phyloP scores from a whole-genome alignment of 306 rosid genomes.

The Senna tora region DNA sequence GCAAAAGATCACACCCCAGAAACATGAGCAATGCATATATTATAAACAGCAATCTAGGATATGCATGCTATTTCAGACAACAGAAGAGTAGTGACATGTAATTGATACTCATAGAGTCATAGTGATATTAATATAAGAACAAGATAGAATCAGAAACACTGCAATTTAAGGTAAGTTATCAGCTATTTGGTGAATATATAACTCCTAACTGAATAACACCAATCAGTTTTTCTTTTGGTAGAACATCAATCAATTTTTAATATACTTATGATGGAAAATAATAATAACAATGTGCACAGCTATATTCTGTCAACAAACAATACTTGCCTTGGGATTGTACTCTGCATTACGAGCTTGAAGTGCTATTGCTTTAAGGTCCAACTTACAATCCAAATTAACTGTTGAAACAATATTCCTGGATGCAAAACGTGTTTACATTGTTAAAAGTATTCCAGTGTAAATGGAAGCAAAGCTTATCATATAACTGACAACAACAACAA shows the following conservation, averaged over 20 bases:
- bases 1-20: slow-evolving; percentile 36
- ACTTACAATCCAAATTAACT: slow-evolving; percentile 88
- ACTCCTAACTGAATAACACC: not conserved
- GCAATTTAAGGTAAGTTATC: not conserved
- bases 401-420: slow-evolving; percentile 91
- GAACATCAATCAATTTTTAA: not conserved
- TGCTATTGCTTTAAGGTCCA: slow-evolving; percentile 92
- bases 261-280: not conserved
- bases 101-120: not conserved
- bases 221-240: not conserved
- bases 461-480: slow-evolving; percentile 10
- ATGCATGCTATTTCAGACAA: not conserved
- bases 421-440: slow-evolving; percentile 12
- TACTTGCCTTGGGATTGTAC: slow-evolving; percentile 93
- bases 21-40: slow-evolving; percentile 10
- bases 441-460: not conserved
- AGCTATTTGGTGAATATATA: not conserved
- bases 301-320: not conserved
- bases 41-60: not conserved
- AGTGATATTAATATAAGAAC: slow-evolving; percentile 8
- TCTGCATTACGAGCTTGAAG: slow-evolving; percentile 95
- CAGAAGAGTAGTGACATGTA: not conserved
- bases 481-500: too few relatives aligned
- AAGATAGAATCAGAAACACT: not conserved
- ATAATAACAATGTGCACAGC: not conserved